Conservation (phyloP, 2,329 filamentous ascomycete genomes). For the Sporothrix phasma region DNA sequence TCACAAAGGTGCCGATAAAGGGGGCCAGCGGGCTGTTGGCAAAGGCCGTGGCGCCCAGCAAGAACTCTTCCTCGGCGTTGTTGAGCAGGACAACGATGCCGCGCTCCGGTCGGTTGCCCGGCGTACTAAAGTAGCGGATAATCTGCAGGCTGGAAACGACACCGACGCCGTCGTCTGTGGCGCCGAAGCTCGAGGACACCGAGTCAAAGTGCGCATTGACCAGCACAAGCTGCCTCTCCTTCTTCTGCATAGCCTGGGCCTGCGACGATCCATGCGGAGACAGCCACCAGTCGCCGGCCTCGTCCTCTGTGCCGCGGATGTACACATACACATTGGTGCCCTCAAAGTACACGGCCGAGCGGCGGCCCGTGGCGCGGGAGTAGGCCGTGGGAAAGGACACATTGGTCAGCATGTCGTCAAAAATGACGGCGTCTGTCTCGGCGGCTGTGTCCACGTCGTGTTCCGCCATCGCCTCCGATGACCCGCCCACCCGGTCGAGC, state of each 20-base stretch:
- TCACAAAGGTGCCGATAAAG: conserved; percentile 80
- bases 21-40: conserved; percentile 70
- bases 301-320: conserved; percentile 70
- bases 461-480: not conserved
- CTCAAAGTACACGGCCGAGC: conserved; percentile 66
- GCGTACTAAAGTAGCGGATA: conserved; percentile 71
- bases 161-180: conserved; percentile 88
- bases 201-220: conserved; percentile 92
- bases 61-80: conserved; percentile 88
- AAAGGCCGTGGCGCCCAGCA: conserved; percentile 80
- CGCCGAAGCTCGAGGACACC: conserved; percentile 83
- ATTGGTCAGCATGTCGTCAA: conserved; percentile 72
- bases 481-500: conserved; percentile 10
- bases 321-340: conserved; percentile 88
- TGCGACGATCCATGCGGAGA: conserved; percentile 20
- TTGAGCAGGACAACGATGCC: conserved; percentile 83
- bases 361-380: conserved; percentile 22
- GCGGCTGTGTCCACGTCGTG: conserved; percentile 29
- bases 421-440: conserved; percentile 43
- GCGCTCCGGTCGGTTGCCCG: conserved; percentile 61
- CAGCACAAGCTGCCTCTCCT: conserved; percentile 68
- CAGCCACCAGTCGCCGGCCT: conserved; percentile 63
- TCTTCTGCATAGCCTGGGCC: conserved; percentile 37
- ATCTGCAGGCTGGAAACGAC: conserved; percentile 80
- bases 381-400: conserved; percentile 50